phyloP scores from a whole-genome alignment of 2,329 filamentous ascomycete genomes.

The Ceratocystis alfenasii region DNA sequence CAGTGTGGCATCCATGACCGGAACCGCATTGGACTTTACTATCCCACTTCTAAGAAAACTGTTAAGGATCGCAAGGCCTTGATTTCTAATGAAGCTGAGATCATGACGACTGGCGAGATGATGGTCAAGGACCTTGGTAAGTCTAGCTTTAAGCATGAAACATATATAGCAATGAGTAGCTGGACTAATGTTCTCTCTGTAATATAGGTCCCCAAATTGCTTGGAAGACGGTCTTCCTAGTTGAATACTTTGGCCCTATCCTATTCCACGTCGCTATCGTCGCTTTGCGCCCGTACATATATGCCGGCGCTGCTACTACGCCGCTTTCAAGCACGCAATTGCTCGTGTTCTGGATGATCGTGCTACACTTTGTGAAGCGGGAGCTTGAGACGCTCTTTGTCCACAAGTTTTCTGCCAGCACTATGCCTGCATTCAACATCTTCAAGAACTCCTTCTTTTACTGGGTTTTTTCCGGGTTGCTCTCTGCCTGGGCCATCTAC shows the following conservation, averaged over 20 bases:
- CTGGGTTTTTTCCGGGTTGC: constrained; percentile 71
- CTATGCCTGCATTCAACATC: constrained; percentile 84
- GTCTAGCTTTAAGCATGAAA: constrained; percentile 24
- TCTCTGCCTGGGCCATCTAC: constrained; percentile 79
- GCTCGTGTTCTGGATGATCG: constrained; percentile 60
- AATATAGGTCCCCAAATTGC: constrained; percentile 66
- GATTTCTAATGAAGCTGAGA: constrained; percentile 37
- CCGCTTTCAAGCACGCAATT: constrained; percentile 56
- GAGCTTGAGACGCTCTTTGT: constrained; percentile 90
- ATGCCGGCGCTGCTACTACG: constrained; percentile 36
- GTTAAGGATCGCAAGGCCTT: constrained; percentile 49
- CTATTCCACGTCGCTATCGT: constrained; percentile 69
- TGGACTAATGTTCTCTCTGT: constrained; percentile 18
- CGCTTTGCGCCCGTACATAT: constrained; percentile 55
- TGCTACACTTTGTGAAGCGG: constrained; percentile 83
- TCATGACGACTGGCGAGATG: constrained; percentile 44
- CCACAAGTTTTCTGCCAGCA: constrained; percentile 87
- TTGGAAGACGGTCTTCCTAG: constrained; percentile 87
- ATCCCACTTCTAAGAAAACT: constrained; percentile 49
- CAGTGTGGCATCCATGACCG: constrained; percentile 41
- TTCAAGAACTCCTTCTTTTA: constrained; percentile 94
- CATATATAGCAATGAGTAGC: not conserved
- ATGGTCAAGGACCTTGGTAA: constrained; percentile 89
- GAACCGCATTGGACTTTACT: constrained; percentile 52
- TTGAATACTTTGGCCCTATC: constrained; percentile 89